Conservation (phyloP, 169 alveolate genomes). For the Eimeria praecox region DNA sequence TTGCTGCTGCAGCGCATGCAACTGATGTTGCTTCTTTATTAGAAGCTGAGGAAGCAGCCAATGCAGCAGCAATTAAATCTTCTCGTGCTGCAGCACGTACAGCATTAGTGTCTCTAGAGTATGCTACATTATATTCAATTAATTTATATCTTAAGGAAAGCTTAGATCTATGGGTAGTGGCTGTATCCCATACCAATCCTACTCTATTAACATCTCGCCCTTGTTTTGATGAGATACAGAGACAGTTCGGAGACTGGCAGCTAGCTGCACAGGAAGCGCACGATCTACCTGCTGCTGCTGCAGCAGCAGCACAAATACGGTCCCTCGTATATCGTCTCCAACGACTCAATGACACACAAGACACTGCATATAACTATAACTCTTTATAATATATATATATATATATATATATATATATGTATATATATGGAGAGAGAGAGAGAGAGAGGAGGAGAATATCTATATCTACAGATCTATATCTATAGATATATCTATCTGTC, state of each 20-base stretch:
- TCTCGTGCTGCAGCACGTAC: background rate
- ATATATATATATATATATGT: too few species aligned
- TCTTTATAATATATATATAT: background rate
- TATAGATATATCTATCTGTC: too few species aligned
- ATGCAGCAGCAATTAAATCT: background rate
- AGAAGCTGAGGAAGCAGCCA: background rate
- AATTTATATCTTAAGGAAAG: background rate
- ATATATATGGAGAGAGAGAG: too few species aligned
- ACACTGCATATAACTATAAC: background rate
- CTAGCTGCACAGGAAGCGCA: background rate
- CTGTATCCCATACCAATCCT: background rate
- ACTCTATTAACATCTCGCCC: background rate
- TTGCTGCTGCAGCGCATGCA: background rate
- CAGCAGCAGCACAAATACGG: constrained; percentile 9
- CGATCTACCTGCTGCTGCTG: constrained; percentile 1
- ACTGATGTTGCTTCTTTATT: background rate
- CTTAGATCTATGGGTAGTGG: background rate
- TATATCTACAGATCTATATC: too few species aligned
- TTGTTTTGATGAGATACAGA: background rate
- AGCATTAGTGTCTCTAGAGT: background rate
- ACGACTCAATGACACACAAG: background rate
- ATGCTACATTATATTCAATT: background rate
- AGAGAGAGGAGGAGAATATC: too few species aligned
- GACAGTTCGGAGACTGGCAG: constrained; percentile 35
- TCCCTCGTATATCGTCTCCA: background rate